These are phyloP conservation scores for Ogataea paraovalis DNA, from an alignment of 805 yeast genomes.

Conservation along the genomic window DNA sequence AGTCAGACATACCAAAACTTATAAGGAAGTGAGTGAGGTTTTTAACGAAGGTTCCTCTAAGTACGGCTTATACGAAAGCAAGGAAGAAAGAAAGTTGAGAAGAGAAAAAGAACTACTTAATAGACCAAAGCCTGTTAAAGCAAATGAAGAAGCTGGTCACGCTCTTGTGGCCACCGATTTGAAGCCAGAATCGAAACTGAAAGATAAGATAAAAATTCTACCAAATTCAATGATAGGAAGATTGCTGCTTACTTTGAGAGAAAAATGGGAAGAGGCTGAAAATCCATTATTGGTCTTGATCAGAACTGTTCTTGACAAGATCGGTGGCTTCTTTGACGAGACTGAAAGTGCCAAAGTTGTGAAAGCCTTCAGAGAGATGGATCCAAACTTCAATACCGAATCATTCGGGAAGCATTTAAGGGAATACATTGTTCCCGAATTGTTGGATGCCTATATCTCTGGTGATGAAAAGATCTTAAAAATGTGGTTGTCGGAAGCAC, in stretches of 20 bases:
- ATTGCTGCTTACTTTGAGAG: conserved; percentile 53
- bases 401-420: conserved; percentile 79
- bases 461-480: conserved; percentile 84
- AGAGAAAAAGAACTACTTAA: conserved; percentile 58
- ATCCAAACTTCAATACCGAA: conserved; percentile 79
- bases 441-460: conserved; percentile 89
- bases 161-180: conserved; percentile 78
- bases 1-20: conserved; percentile 82
- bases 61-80: conserved; percentile 89
- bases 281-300: conserved; percentile 81
- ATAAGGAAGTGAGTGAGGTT: conserved; percentile 82
- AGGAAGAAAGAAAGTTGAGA: conserved; percentile 73
- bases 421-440: conserved; percentile 91
- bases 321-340: conserved; percentile 89
- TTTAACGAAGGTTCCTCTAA: conserved; percentile 89
- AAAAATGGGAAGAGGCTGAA: conserved; percentile 88
- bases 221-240: conserved; percentile 70
- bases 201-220: conserved; percentile 60
- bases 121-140: conserved; percentile 64
- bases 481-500: conserved; percentile 95
- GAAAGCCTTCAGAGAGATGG: conserved; percentile 80
- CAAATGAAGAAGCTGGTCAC: conserved; percentile 78
- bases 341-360: conserved; percentile 95
- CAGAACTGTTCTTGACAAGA: conserved; percentile 73
- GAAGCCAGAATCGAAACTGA: conserved; percentile 50